Base-by-base conservation (phyloP, 768 basidiomycete genomes). In the Lentinula lateritia region DNA sequence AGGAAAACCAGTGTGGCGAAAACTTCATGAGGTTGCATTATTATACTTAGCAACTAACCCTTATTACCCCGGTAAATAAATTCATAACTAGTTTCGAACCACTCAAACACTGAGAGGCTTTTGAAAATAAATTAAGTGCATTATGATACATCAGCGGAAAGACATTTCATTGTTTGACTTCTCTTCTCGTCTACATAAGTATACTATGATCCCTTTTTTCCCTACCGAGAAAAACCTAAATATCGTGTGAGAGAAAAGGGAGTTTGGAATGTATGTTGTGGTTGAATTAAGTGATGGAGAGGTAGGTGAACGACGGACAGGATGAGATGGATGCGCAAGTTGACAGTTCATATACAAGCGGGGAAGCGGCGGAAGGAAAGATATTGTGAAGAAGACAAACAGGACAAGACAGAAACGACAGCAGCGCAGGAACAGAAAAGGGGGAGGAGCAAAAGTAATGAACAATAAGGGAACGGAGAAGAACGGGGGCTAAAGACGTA, bases 141-240 rank as follows among this genome's bases (percentile, higher is more conserved):
- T 42, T 60, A 60, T 60, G 50, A 60, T 60, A 60, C 59, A 60
- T 35, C 50, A n/a, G 28, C 23, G 48, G 48, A 59, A 60, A 52
- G 50, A 42, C 18, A 52, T 60, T 60, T 60, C 50, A 52, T 60
- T 60, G n/a, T 23, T 60, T 52, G 16, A 50, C 59, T 60, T 52
- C 39, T 60, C 59, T 60, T 60, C 34, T 48, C 42, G 48, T 59
- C 59, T 60, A 60, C 59, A 34, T 48, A 48, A 48, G 46, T 48
- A 48, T 52, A 60, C 46, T 46, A 18, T 41, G 35, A 52, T 50
- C 59, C 58, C 45, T 36, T 36, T 60, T 60, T 60, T 60, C 59
- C 28, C 23, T 50, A 34, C 32, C 45, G 16, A 36, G 48, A 42
- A 45, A 28, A 52, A 52, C 59, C 50, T 23, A 39, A 53, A 39